phyloP scores from a whole-genome alignment of 768 basidiomycete genomes.

The Boletus patriciae region DNA sequence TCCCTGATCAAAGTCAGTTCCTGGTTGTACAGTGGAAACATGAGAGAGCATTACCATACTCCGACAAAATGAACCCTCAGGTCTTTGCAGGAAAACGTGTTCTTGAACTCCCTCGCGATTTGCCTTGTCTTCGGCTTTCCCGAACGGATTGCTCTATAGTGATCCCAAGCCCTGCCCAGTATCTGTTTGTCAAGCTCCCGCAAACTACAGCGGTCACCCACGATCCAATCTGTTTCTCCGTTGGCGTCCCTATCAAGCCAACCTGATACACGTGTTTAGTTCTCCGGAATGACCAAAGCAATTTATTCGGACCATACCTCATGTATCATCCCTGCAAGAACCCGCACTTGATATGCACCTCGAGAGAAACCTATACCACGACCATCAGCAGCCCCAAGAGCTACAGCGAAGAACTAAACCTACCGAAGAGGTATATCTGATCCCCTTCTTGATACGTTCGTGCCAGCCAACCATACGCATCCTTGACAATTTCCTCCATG shows the following conservation, averaged over 20 bases:
- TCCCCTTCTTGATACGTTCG: too few relatives aligned
- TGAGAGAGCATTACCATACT: background rate
- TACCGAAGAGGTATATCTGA: constrained; percentile 3
- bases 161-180: constrained; percentile 10
- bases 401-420: too few relatives aligned
- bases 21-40: too few relatives aligned
- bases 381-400: background rate
- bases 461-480: constrained; percentile 3
- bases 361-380: too few relatives aligned
- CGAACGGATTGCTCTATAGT: constrained; percentile 9
- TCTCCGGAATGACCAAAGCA: too few relatives aligned
- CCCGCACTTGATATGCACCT: too few relatives aligned
- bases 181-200: background rate
- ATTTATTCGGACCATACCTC: too few relatives aligned
- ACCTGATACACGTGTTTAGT: too few relatives aligned
- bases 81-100: constrained; percentile 33
- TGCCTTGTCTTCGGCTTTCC: constrained; percentile 15
- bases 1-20: too few relatives aligned
- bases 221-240: constrained; percentile 20
- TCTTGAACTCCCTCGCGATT: constrained; percentile 37
- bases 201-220: constrained; percentile 8
- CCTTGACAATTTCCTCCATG: background rate
- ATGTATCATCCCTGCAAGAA: too few relatives aligned
- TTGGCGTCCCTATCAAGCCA: constrained; percentile 15
- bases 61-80: constrained; percentile 1